Conservation (phyloP, 495 filamentous ascomycete species). For the Neurospora sp. region DNA sequence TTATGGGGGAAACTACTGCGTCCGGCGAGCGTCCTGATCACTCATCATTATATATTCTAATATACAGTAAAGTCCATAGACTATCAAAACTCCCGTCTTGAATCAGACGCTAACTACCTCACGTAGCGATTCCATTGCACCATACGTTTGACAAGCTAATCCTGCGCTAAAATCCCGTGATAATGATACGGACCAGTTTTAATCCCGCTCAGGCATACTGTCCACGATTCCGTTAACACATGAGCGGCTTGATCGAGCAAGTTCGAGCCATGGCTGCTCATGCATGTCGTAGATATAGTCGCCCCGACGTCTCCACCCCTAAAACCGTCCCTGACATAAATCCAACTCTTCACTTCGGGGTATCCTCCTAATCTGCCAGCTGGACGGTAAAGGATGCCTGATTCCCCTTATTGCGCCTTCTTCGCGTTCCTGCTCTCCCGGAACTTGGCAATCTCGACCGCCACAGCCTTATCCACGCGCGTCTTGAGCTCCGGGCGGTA, state of each 20-base stretch:
- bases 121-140: not conserved
- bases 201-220: not conserved
- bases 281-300: not conserved
- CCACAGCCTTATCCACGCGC: slow-evolving; percentile 65
- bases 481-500: slow-evolving; percentile 81
- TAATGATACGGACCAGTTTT: not conserved
- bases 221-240: not conserved
- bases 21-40: not conserved
- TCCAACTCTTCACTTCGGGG: not conserved
- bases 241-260: not conserved
- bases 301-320: not conserved
- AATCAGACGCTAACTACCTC: not conserved
- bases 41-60: not conserved
- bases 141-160: not conserved
- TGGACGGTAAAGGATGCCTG: not conserved
- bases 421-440: slow-evolving; percentile 27
- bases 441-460: slow-evolving; percentile 56
- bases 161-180: not conserved
- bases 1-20: not conserved
- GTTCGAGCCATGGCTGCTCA: not conserved
- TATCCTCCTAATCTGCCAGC: not conserved
- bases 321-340: not conserved
- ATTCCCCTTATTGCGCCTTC: slow-evolving; percentile 5
- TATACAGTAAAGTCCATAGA: not conserved
- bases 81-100: not conserved